A percentile compares a stretch with the other conserved stretches of the same genome.
phyloP scores from a whole-genome alignment of 1,284 basidiomycete genomes.

The Ganoderma lucidum region DNA sequence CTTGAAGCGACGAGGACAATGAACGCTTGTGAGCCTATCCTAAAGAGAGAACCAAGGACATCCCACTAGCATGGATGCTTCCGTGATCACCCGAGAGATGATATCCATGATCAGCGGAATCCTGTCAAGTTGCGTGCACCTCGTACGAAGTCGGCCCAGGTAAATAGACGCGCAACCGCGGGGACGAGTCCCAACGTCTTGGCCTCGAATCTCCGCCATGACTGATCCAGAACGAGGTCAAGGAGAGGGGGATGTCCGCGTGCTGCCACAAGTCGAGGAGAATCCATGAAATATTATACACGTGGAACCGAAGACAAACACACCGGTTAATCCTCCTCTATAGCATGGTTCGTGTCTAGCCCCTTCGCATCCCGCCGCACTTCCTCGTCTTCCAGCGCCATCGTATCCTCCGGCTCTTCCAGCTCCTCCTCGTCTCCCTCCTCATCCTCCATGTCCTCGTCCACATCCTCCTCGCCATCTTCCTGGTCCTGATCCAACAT shows the following conservation, averaged over 20 bases:
- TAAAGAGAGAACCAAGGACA: neutral
- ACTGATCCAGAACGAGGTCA: neutral
- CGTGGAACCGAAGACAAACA: constrained; percentile 6
- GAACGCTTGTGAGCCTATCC: neutral
- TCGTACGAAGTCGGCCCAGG: neutral
- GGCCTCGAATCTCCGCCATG: too few relatives aligned
- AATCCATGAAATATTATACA: constrained; percentile 8
- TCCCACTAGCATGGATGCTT: neutral
- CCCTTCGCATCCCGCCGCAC: constrained; percentile 27
- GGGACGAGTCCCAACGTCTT: too few relatives aligned
- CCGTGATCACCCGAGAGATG: neutral
- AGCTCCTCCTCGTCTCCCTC: constrained; percentile 34
- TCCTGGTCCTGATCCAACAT: constrained; percentile 45
- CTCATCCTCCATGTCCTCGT: constrained; percentile 34
- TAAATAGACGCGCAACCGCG: too few relatives aligned
- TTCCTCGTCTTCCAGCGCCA: constrained; percentile 37
- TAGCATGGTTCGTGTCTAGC: constrained; percentile 23
- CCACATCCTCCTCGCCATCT: constrained; percentile 30
- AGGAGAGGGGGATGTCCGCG: neutral
- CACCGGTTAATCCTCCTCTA: constrained; percentile 13
- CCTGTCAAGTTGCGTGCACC: too few relatives aligned
- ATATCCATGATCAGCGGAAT: too few relatives aligned
- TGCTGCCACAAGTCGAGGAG: neutral
- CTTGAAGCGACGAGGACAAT: neutral
- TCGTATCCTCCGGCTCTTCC: constrained; percentile 36